These are phyloP conservation scores for Beta lomatogona DNA, from an alignment of 179 eudicot genomes.

Conservation along the genomic window DNA sequence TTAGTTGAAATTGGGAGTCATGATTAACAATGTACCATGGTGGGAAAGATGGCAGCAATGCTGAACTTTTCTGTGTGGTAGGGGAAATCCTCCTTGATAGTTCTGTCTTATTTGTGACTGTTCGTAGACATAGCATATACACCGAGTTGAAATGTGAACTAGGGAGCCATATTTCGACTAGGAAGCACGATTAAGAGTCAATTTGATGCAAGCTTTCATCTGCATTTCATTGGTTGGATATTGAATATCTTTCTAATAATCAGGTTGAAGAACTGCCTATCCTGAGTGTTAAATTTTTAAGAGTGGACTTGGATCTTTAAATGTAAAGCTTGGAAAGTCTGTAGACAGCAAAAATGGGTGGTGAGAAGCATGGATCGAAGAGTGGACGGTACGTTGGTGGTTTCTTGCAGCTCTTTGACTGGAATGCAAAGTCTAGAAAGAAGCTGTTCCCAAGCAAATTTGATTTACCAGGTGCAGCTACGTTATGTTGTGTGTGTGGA, in stretches of 20 bases:
- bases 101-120: neutral
- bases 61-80: neutral
- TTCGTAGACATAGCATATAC: neutral
- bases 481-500: neutral
- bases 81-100: neutral
- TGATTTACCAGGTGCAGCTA: conserved; percentile 47
- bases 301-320: conserved; percentile 25
- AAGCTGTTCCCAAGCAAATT: conserved; percentile 75
- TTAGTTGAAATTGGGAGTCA: neutral
- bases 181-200: neutral
- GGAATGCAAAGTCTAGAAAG: conserved; percentile 95
- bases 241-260: neutral
- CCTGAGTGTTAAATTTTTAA: conserved; percentile 1
- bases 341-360: conserved; percentile 58
- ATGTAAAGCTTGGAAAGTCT: conserved; percentile 15
- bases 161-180: neutral
- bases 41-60: neutral
- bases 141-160: neutral
- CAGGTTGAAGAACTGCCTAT: conserved; percentile 9
- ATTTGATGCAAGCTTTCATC: neutral
- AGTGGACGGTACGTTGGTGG: conserved; percentile 86
- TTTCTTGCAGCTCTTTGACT: conserved; percentile 89
- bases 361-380: conserved; percentile 64
- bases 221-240: neutral
- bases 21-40: neutral